These are phyloP conservation scores for Brasilioporus rufonigricans DNA, from an alignment of 768 basidiomycete genomes.

Conservation along the genomic window DNA sequence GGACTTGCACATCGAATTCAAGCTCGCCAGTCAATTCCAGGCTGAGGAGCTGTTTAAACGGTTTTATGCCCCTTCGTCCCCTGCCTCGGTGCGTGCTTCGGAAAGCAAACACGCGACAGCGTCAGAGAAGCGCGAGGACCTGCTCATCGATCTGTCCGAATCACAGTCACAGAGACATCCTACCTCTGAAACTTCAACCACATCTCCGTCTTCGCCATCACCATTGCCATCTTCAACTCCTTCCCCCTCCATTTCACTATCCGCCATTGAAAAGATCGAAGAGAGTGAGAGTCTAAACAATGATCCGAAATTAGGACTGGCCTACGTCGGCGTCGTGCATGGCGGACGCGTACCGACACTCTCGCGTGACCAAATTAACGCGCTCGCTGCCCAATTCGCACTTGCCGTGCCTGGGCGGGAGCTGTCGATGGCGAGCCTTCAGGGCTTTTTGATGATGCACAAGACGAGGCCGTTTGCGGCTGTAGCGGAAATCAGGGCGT, in stretches of 20 bases:
- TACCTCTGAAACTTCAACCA: neutral
- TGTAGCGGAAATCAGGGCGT: constrained; percentile 41
- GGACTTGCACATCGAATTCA: constrained; percentile 78
- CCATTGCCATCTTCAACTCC: neutral
- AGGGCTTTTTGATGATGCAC: constrained; percentile 67
- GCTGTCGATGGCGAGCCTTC: constrained; percentile 43
- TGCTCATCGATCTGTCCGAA: constrained; percentile 19
- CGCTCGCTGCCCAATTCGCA: constrained; percentile 57
- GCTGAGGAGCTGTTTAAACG: constrained; percentile 60
- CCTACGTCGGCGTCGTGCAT: constrained; percentile 26
- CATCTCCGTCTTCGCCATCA: neutral
- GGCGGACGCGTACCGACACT: constrained; percentile 39
- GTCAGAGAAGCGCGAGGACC: neutral
- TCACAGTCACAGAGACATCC: neutral
- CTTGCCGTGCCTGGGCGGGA: constrained; percentile 47
- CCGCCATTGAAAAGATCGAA: constrained; percentile 18
- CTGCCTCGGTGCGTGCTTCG: neutral
- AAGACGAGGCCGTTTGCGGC: constrained; percentile 61
- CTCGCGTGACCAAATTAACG: constrained; percentile 35
- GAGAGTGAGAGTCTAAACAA: neutral
- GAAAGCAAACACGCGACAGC: neutral
- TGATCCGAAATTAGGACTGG: neutral
- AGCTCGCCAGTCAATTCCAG: constrained; percentile 68
- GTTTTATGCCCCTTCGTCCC: constrained; percentile 55
- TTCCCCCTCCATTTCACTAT: neutral